These are phyloP conservation scores for Phaeotremella skinneri DNA, from an alignment of 768 basidiomycete species.

Conservation along the genomic window DNA sequence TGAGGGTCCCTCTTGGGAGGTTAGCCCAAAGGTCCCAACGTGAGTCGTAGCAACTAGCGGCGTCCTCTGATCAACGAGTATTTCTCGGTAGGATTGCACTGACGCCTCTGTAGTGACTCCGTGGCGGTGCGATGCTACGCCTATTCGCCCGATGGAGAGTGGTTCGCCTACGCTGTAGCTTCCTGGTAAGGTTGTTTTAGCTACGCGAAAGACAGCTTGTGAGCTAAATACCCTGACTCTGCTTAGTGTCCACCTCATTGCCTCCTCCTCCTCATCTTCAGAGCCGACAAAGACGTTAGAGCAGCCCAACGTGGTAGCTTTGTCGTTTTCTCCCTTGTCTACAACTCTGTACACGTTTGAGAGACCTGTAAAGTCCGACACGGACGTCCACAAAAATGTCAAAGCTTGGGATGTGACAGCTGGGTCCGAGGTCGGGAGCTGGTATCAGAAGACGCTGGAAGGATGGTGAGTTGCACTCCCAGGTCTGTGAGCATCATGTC, in stretches of 20 bases:
- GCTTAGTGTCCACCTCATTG: constrained; percentile 53
- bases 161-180: constrained; percentile 80
- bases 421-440: constrained; percentile 79
- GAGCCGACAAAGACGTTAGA: constrained; percentile 64
- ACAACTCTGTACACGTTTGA: constrained; percentile 96
- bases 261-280: constrained; percentile 73
- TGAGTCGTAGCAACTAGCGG: constrained; percentile 27
- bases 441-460: constrained; percentile 86
- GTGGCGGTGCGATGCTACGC: constrained; percentile 66
- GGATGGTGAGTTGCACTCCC: constrained; percentile 60
- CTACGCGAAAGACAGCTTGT: background rate
- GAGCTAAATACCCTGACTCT: background rate
- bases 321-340: constrained; percentile 88
- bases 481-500: background rate
- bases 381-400: constrained; percentile 92
- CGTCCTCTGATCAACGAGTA: background rate
- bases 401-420: constrained; percentile 82
- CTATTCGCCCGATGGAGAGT: constrained; percentile 82
- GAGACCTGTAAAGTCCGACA: constrained; percentile 87
- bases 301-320: constrained; percentile 72
- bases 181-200: constrained; percentile 59
- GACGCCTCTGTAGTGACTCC: constrained; percentile 43
- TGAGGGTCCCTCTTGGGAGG: constrained; percentile 72
- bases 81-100: too few relatives aligned
- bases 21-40: constrained; percentile 60